Evolutionary conservation across 2,329 filamentous ascomycete genomes (phyloP).

Genomic region (Akanthomyces uredinophilus): DNA sequence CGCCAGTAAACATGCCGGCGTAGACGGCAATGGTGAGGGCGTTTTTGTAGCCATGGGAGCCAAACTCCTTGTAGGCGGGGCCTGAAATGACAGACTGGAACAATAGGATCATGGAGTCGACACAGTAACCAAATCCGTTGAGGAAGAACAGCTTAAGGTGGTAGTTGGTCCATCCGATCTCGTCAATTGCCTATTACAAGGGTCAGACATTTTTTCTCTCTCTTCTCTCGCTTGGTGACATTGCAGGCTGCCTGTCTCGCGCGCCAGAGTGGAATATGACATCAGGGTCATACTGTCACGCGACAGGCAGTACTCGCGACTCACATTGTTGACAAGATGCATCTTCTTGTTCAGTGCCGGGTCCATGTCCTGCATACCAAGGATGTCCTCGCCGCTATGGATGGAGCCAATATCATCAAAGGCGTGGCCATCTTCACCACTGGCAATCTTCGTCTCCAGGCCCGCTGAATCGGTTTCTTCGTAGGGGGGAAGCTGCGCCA

Average conservation of each 20-base stretch:
- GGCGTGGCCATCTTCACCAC: neutral
- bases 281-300: neutral
- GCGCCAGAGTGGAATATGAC: neutral
- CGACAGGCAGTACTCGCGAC: conserved; percentile 18
- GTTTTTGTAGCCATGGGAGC: conserved; percentile 45
- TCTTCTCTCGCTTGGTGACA: neutral
- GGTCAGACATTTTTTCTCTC: neutral
- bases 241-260: neutral
- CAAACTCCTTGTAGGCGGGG: conserved; percentile 56
- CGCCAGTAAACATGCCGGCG: conserved; percentile 49
- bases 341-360: conserved; percentile 61
- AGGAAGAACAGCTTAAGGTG: conserved; percentile 57
- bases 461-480: neutral
- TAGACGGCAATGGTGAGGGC: conserved; percentile 60
- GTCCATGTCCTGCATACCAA: conserved; percentile 53
- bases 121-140: conserved; percentile 54
- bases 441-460: conserved; percentile 10
- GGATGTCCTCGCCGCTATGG: conserved; percentile 41
- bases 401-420: conserved; percentile 17
- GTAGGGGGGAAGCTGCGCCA: conserved; percentile 12
- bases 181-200: conserved; percentile 41
- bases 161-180: conserved; percentile 56
- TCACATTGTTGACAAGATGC: conserved; percentile 62
- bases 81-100: conserved; percentile 59
- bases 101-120: conserved; percentile 42